phyloP scores from a whole-genome alignment of 768 basidiomycete species.

The Holtermannia corniformis region DNA sequence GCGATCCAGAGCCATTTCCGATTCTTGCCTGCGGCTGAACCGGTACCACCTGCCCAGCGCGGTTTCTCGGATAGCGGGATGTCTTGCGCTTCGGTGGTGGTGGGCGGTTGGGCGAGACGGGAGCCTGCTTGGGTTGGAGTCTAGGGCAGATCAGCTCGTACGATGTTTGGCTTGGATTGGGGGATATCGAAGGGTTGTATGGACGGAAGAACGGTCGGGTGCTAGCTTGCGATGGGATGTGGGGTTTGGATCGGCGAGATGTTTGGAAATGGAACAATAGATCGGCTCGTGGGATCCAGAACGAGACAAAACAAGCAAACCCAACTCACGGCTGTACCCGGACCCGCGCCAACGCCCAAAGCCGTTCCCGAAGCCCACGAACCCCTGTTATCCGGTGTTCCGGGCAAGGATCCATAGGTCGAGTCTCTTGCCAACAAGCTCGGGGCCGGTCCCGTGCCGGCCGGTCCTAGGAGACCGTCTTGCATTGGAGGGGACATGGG shows the following conservation, averaged over 20 bases:
- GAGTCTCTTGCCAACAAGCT: not conserved
- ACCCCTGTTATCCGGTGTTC: not conserved
- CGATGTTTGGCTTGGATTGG: no score
- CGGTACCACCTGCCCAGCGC: constrained; percentile 12
- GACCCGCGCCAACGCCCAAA: constrained; percentile 24
- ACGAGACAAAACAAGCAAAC: no score
- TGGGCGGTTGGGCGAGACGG: no score
- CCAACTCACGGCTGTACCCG: no score
- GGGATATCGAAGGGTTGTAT: no score
- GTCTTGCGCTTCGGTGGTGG: constrained; percentile 15
- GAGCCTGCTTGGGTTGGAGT: constrained; percentile 4
- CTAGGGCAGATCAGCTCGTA: constrained; percentile 13
- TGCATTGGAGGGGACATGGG: not conserved
- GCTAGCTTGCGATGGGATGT: constrained; percentile 15
- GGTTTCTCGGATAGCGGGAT: constrained; percentile 10
- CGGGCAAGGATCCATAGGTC: not conserved
- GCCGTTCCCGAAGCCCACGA: not conserved
- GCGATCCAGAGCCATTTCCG: constrained; percentile 27
- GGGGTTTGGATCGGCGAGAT: constrained; percentile 1
- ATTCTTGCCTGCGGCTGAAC: constrained; percentile 14
- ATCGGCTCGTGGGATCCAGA: no score
- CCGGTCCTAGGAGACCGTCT: not conserved
- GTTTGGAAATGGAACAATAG: not conserved
- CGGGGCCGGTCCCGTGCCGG: not conserved
- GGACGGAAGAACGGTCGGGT: no score